A percentile compares a stretch with the other conserved stretches of the same genome.
These are phyloP conservation scores for Raffaelea ambrosiae DNA, from an alignment of 2,329 filamentous ascomycete genomes.

Conservation along the genomic window DNA sequence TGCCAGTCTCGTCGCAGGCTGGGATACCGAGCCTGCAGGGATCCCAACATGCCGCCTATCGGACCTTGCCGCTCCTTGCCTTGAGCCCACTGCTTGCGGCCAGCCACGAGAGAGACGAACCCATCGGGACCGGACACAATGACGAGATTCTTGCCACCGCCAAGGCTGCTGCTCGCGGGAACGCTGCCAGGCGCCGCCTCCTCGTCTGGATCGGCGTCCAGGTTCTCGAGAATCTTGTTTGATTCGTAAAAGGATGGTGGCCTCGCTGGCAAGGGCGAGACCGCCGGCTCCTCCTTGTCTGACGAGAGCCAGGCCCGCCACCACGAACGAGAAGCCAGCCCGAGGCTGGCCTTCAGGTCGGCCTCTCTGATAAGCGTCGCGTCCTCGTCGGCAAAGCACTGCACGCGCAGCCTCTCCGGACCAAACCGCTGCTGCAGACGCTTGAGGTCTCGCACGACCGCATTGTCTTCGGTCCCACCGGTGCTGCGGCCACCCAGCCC, in stretches of 20 bases:
- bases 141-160: slow-evolving; percentile 58
- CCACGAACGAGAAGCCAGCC: not conserved
- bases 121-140: slow-evolving; percentile 86
- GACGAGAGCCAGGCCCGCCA: slow-evolving; percentile 13
- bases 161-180: slow-evolving; percentile 15
- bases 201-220: slow-evolving; percentile 2
- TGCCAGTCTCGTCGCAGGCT: slow-evolving; percentile 35
- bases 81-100: slow-evolving; percentile 65
- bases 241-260: not conserved
- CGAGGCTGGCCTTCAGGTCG: slow-evolving; percentile 27
- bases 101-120: slow-evolving; percentile 74
- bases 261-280: not conserved
- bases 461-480: slow-evolving; percentile 18
- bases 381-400: slow-evolving; percentile 80
- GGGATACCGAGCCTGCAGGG: slow-evolving; percentile 41
- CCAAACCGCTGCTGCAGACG: slow-evolving; percentile 53
- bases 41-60: slow-evolving; percentile 58
- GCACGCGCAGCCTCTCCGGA: slow-evolving; percentile 50
- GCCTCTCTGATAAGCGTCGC: slow-evolving; percentile 51
- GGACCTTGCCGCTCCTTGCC: slow-evolving; percentile 69
- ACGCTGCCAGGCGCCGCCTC: slow-evolving; percentile 13
- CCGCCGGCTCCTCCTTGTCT: not conserved
- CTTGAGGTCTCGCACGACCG: slow-evolving; percentile 55
- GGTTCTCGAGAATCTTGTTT: slow-evolving; percentile 13
- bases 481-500: slow-evolving; percentile 33